phyloP scores from a whole-genome alignment of 305 asterid genomes.

The Fraxinus sp. region DNA sequence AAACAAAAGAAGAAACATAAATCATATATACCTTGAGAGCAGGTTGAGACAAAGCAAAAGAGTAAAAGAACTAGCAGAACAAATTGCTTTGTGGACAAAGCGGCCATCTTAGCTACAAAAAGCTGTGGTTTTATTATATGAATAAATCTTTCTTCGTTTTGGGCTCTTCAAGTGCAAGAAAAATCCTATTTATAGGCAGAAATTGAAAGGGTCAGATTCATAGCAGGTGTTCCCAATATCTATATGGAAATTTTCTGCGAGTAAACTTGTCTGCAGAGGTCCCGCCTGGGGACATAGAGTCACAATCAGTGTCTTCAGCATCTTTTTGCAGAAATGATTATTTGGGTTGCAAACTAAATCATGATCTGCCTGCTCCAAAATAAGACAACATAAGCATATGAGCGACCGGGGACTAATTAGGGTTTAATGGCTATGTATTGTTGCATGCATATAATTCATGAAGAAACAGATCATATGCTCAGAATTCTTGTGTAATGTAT shows the following conservation, averaged over 20 bases:
- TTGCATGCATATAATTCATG: background rate
- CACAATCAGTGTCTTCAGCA: background rate
- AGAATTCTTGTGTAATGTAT: background rate
- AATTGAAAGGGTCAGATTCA: background rate
- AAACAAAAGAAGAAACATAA: background rate
- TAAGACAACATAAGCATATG: background rate
- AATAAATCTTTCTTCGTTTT: background rate
- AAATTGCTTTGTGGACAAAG: background rate
- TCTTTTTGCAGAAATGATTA: background rate
- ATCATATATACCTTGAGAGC: background rate
- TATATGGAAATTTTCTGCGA: background rate
- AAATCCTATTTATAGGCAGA: constrained; percentile 1
- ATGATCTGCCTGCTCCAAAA: background rate
- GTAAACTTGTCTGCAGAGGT: background rate
- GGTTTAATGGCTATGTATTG: background rate
- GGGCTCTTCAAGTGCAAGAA: background rate
- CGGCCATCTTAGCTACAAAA: background rate
- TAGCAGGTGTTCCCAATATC: background rate
- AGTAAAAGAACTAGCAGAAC: background rate
- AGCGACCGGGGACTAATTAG: background rate
- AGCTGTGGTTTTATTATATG: background rate
- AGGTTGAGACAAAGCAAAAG: background rate
- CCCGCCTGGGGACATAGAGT: constrained; percentile 1
- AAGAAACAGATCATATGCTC: background rate
- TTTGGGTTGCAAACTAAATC: background rate